Conservation (phyloP, 306 rosid genomes). For the Cucurbita ficifolia region DNA sequence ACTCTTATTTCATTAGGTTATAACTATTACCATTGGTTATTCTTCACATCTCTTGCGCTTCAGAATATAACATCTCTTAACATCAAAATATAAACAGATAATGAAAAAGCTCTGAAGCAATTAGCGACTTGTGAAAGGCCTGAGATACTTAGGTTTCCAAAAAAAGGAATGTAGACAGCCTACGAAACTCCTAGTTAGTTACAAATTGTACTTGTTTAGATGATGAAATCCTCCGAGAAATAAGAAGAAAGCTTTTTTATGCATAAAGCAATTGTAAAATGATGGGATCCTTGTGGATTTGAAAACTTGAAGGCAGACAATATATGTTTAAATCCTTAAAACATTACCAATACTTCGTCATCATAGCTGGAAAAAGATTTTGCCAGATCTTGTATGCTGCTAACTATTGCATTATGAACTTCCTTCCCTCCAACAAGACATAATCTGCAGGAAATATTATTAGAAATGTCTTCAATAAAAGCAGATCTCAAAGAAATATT, state of each 20-base stretch:
- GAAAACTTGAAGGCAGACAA: background rate
- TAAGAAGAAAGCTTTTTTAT: background rate
- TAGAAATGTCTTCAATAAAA: background rate
- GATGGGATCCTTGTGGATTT: background rate
- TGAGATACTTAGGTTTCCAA: background rate
- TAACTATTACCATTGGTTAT: background rate
- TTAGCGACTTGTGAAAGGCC: background rate
- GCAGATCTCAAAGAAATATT: background rate
- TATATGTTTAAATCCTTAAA: background rate
- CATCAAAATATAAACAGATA: background rate
- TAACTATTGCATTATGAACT: slow-evolving; percentile 83
- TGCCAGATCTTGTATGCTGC: slow-evolving; percentile 95
- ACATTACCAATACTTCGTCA: slow-evolving; percentile 89
- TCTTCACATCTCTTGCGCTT: background rate
- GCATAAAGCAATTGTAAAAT: background rate
- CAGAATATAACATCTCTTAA: background rate
- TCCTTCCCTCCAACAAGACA: slow-evolving; percentile 89
- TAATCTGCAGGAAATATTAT: slow-evolving; percentile 30
- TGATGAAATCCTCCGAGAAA: background rate
- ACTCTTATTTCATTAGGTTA: background rate
- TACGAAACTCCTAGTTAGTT: background rate
- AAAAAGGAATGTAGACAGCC: background rate
- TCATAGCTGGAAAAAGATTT: slow-evolving; percentile 59
- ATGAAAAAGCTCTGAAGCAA: background rate
- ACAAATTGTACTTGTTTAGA: background rate